These are phyloP conservation scores for Candida chilensis DNA, from an alignment of 805 yeast genomes.

Conservation along the genomic window DNA sequence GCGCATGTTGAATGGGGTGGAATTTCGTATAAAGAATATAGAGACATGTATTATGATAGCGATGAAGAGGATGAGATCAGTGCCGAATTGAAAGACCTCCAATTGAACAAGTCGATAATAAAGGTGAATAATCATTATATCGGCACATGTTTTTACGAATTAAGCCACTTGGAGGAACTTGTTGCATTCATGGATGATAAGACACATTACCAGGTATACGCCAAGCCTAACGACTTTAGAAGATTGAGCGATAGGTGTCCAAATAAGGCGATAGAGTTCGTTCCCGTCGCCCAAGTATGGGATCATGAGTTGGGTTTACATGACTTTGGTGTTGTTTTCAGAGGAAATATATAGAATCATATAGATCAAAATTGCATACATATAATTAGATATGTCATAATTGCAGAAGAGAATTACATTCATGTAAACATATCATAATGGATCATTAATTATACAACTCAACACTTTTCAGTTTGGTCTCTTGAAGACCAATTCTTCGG, in stretches of 20 bases:
- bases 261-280: conserved; percentile 9
- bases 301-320: conserved; percentile 9
- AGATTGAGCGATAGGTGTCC: not conserved
- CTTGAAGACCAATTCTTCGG: too few species aligned
- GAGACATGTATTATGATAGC: conserved; percentile 27
- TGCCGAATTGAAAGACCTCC: not conserved
- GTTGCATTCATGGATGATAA: conserved; percentile 1
- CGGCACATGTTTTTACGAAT: conserved; percentile 2
- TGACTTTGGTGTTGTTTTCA: conserved; percentile 11
- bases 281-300: conserved; percentile 17
- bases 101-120: not conserved
- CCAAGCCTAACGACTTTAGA: conserved; percentile 1
- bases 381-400: too few species aligned
- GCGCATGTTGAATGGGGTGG: conserved; percentile 78
- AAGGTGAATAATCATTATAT: not conserved
- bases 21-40: conserved; percentile 29
- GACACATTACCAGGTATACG: conserved; percentile 5
- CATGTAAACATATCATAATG: too few species aligned
- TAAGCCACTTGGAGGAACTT: conserved; percentile 6
- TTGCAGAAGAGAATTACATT: too few species aligned
- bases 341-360: conserved; percentile 4
- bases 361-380: too few species aligned
- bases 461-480: too few species aligned
- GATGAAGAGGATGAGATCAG: conserved; percentile 25
- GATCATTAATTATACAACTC: too few species aligned